Evolutionary conservation across 2,329 filamentous ascomycete genomes (phyloP), one percentile per base, ranked within the genome.

Genomic region (Claviceps lovelessii): DNA sequence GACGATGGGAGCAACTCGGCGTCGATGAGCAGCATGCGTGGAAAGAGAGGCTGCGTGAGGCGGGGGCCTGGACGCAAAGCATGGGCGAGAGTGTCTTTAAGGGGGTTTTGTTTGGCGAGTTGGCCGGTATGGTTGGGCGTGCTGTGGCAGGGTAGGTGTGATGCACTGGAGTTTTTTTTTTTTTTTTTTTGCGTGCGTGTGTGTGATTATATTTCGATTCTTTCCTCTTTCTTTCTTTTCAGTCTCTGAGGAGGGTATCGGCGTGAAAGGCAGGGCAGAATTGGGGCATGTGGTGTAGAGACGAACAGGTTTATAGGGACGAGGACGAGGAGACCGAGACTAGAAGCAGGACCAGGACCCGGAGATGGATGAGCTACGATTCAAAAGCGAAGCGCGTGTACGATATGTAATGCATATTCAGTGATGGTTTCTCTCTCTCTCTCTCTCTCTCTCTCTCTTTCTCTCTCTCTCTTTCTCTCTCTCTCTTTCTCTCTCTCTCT

Each of bases 41-140:
- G 89, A 88, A 82, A 70, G 69, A 78, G 60, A 79, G 77, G 64
- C 74, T 94, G 41, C 73, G 74, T 54, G 76, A 83, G 54, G 83
- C 86, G 0, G 88, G 88, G 0, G 80, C 89, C 59, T 94, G 88
- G 88, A 79, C 80, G n/a, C 82, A 84, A 64, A 76, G 80, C 42
- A 86, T 91, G 74, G 86, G 87, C 3, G 88, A 91, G 72, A 76
- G 75, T 10, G 79, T 93, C 35, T 78, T 94, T 61, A 82, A 84
- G 69, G 86, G 87, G 3, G 79, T 94, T 37, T 72, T 94, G 58
- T 94, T 94, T 69, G 80, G 83, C 23, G 79, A 89, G 69, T 74
- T 88, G 59, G 85, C 79, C 1, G 84, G 79, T 2, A 71, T 76
- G 52, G 79, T 86, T 17, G 78, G 81, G 5, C 72, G 70, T 35